Evolutionary conservation across 192 early-diverging fungal species (phyloP), one percentile per base, ranked within the genome.

Genomic region (Coemansia sp.): DNA sequence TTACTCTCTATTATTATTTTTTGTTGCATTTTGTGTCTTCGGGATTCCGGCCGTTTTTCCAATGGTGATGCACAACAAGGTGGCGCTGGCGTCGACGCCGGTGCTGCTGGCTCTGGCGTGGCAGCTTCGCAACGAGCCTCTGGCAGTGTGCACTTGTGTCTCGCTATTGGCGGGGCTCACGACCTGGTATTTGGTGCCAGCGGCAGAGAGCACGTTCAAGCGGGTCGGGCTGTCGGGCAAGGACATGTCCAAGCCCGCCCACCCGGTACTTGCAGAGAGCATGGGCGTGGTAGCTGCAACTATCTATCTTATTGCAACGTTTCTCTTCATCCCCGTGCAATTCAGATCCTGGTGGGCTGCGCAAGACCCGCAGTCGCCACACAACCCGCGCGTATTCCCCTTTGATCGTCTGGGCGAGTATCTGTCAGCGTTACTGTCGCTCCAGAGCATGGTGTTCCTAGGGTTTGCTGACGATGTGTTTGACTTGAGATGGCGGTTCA

Each of bases 401-500:
- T 64, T 54, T 37, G 58, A 53, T 19, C 75, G 93, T 85, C 82
- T 99, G 26, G 93, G 90, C n/a, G 92, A 96, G 77, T 89, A 92
- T 32, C 70, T 99, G 27, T 91, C 94, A 5, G 94, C 92, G 6
- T 66, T 99, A 2, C 72, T 99, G 12, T 88, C 94, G 22, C 81
- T 99, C 43, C 91, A 95, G 63, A 91, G 90, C 53, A 99, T 99
- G 97, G 88, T 95, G 12, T 90, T 99, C 39, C 82, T 99, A 41
- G 97, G 97, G 8, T 98, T 99, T 69, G 95, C 94, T 18, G 97
- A 99, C 74, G 97, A 99, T 68, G 91, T 99, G 12, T 85, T 99
- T 59, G 90, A 97, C 77, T 87, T 99, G 58, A 75, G 92, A 22
- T 98, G 97, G 97, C 71, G 95, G 39, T 91, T 93, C 74, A 99